Conservation (phyloP, 1,284 basidiomycete genomes). For the Ceraceosorus bombacis region DNA sequence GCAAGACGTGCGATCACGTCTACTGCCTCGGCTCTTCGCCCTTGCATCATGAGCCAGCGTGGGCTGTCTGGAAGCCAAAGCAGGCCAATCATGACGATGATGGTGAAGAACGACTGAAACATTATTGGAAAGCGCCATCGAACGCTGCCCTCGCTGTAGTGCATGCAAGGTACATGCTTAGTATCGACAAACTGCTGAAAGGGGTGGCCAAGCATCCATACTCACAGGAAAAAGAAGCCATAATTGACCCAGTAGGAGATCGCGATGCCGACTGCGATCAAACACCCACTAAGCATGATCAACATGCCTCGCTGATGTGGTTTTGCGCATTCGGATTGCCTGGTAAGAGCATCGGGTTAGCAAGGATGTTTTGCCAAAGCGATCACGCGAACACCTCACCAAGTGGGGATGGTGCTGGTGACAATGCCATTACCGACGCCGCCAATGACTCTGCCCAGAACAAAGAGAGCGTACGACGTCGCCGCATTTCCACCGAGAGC, state of each 20-base stretch:
- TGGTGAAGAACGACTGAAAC: slow-evolving; percentile 11
- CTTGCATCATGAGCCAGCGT: slow-evolving; percentile 14
- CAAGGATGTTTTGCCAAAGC: too few species aligned
- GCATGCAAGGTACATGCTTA: background rate
- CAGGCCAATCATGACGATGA: slow-evolving; percentile 12
- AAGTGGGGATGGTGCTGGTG: slow-evolving; percentile 3
- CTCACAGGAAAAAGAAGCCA: background rate
- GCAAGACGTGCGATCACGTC: slow-evolving; percentile 8
- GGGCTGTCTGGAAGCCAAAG: slow-evolving; percentile 15
- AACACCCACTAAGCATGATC: slow-evolving; percentile 44
- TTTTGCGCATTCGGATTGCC: slow-evolving; percentile 44
- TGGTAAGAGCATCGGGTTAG: too few species aligned
- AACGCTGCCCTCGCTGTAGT: background rate
- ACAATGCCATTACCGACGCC: slow-evolving; percentile 9
- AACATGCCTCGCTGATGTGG: slow-evolving; percentile 45
- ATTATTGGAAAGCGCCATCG: slow-evolving; percentile 14
- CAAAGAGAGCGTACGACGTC: slow-evolving; percentile 5
- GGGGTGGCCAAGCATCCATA: background rate
- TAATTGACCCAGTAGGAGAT: slow-evolving; percentile 34
- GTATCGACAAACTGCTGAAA: background rate
- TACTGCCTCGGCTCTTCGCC: slow-evolving; percentile 6
- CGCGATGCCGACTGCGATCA: slow-evolving; percentile 28
- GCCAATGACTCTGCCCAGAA: slow-evolving; percentile 6
- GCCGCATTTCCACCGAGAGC: background rate
- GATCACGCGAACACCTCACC: background rate